Base-by-base conservation (phyloP, 768 basidiomycete genomes). In the Bullera alba region DNA sequence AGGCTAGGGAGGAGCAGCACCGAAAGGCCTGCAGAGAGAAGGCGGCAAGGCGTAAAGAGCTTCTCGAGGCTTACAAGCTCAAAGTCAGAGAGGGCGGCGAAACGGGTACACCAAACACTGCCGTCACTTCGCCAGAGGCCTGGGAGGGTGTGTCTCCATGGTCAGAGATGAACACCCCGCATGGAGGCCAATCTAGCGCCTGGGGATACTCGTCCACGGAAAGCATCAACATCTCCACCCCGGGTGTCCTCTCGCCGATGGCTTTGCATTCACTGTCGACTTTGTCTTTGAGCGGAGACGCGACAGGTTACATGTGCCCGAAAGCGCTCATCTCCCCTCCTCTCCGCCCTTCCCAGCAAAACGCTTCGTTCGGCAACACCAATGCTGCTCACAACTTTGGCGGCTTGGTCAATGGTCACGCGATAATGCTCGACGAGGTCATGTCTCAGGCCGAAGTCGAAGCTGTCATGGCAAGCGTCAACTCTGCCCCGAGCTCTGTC, bases 281-380 rank as follows among this genome's bases (percentile, higher is more conserved):
- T 27, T 35, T 65, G 17, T 49, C 52, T 10, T 41, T 65, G 12
- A 21, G 10, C 22, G 37, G 37, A 10, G 19, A 14, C 8, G 12
- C 7, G 8, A 14, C 7, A 10, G 12, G 22, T 12, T 39, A 28
- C 19, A 49, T 50, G 38, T 60, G 62, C 49, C 63, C 63, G 2
- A 54, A 56, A 27, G 60, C 57, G 14, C 30, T 65, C 37, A 55
- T 54, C 26, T 60, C 57, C 23, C 63, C 63, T 26, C 57, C 62
- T 2, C 17, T 57, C 2, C 51, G 42, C 16, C 17, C 51, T 25
- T 34, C 32, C n/a, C 10, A 10, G 32, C 32, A n/a, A n/a, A n/a
- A n/a, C n/a, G n/a, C n/a, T n/a, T n/a, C n/a, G n/a, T n/a, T n/a
- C n/a, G n/a, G n/a, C n/a, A n/a, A n/a, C n/a, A n/a, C n/a, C n/a